A percentile compares a stretch with the other conserved stretches of the same genome.
These are phyloP conservation scores for Raddia guianensis DNA, from an alignment of 176 grass and related monocot genomes.

Conservation along the genomic window DNA sequence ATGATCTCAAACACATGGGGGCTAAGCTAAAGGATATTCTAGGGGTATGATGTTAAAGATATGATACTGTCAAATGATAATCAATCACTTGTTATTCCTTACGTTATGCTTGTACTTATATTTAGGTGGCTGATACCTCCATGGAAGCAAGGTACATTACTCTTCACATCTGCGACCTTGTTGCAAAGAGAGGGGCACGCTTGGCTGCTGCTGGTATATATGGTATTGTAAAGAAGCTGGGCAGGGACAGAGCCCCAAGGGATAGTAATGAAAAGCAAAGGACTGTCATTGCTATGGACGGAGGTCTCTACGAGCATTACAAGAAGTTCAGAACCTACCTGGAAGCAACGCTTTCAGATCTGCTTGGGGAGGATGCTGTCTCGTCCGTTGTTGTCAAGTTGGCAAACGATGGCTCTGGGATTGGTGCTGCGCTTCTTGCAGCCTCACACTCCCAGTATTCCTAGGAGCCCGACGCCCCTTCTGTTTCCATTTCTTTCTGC, in stretches of 20 bases:
- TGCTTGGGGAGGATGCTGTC: conserved; percentile 63
- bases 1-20: conserved; percentile 74
- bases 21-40: conserved; percentile 87
- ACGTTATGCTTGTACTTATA: conserved; percentile 11
- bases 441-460: conserved; percentile 76
- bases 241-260: conserved; percentile 47
- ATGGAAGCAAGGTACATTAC: conserved; percentile 80
- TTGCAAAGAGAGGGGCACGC: conserved; percentile 71
- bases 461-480: conserved; percentile 7
- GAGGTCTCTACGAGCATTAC: conserved; percentile 86
- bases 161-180: conserved; percentile 69
- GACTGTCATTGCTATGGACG: conserved; percentile 71
- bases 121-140: conserved; percentile 60
- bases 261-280: conserved; percentile 38
- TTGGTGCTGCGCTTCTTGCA: conserved; percentile 77
- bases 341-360: conserved; percentile 61
- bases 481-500: conserved; percentile 18
- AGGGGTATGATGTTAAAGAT: conserved; percentile 49
- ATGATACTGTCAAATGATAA: not conserved
- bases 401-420: conserved; percentile 86
- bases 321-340: conserved; percentile 72
- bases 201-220: conserved; percentile 78
- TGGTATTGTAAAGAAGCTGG: conserved; percentile 82
- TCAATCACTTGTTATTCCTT: conserved; percentile 24
- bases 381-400: conserved; percentile 68